phyloP scores from a whole-genome alignment of 2,329 filamentous ascomycete species.

The Cordyceps pruinosa region DNA sequence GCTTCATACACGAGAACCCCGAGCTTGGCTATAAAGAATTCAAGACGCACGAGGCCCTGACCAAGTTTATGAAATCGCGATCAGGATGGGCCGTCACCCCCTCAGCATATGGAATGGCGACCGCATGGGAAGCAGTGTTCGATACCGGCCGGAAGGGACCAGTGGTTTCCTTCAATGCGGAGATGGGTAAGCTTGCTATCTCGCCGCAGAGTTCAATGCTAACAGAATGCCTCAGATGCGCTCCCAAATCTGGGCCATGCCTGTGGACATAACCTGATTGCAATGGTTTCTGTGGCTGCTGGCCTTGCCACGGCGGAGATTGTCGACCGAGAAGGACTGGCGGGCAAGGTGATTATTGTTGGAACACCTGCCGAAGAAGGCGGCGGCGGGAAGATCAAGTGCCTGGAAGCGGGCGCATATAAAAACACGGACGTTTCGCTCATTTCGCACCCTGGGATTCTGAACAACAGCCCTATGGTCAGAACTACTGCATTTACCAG shows the following conservation, averaged over 20 bases:
- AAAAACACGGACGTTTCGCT: conserved; percentile 25
- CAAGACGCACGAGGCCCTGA: conserved; percentile 35
- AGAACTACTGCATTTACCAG: conserved; percentile 44
- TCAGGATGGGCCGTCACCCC: conserved; percentile 32
- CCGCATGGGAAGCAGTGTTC: conserved; percentile 36
- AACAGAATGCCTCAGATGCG: conserved; percentile 29
- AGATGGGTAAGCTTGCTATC: conserved; percentile 22
- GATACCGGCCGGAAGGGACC: conserved; percentile 30
- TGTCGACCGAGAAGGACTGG: not conserved
- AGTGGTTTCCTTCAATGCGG: conserved; percentile 36
- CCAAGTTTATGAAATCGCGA: conserved; percentile 27
- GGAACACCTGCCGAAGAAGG: conserved; percentile 52
- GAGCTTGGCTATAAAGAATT: conserved; percentile 36
- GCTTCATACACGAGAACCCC: conserved; percentile 36
- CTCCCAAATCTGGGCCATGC: conserved; percentile 45
- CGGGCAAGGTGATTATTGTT: conserved; percentile 26
- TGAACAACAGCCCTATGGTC: conserved; percentile 39
- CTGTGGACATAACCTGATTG: conserved; percentile 50
- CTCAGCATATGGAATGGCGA: conserved; percentile 36
- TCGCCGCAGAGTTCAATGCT: not conserved
- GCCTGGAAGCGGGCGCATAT: conserved; percentile 40
- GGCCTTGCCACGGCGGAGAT: conserved; percentile 19
- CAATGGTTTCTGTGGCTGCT: conserved; percentile 39
- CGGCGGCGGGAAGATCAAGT: conserved; percentile 43
- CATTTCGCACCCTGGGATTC: conserved; percentile 25